Evolutionary conservation across 345 rosid genomes (phyloP), one percentile per base, ranked within the genome.

Genomic region (Carallia pectinifolia): DNA sequence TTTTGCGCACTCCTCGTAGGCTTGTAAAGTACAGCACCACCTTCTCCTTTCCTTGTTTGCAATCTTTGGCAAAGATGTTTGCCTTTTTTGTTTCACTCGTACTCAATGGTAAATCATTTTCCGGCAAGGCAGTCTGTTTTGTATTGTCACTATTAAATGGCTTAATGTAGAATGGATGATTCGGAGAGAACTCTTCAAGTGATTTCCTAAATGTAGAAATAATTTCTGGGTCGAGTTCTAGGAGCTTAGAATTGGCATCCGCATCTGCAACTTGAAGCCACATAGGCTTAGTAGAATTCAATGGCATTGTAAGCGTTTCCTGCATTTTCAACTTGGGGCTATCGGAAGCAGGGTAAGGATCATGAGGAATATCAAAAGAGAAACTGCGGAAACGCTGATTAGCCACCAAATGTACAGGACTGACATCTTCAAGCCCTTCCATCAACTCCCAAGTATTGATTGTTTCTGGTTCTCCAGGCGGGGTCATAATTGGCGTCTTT

Each of bases 381-480:
- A 92, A 92, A 74, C 97, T 92, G 44, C 85, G 83, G 18, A 77
- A 39, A 61, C 85, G 93, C 40, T 61, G 78, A 6, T 27, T 56
- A 56, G 33, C 60, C 12, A 90, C 85, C 36, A 85, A 74, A 30
- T 77, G 72, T 6, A 66, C 34, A 56, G 88, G 90, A 44, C 83
- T 84, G 3, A 54, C 39, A 76, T 90, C 99, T 71, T 92, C 96
- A 61, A 92, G 93, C 12, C 97, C 99, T 53, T 77, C 97, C 99
- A 92, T 92, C 69, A 95, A 68, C 66, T 95, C 97, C 99, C 99
- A 95, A 0, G 92, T 64, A 65, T 95, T 95, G 77, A 92, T 95
- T 16, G 85, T 90, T 69, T 95, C 99, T 0, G 97, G 99, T 86
- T 95, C 99, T 0, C 97, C 99, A 0, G 97, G 96, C 4, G 97